Conservation (phyloP, 148 eudicot genomes). For the Dianthus caryophyllus region DNA sequence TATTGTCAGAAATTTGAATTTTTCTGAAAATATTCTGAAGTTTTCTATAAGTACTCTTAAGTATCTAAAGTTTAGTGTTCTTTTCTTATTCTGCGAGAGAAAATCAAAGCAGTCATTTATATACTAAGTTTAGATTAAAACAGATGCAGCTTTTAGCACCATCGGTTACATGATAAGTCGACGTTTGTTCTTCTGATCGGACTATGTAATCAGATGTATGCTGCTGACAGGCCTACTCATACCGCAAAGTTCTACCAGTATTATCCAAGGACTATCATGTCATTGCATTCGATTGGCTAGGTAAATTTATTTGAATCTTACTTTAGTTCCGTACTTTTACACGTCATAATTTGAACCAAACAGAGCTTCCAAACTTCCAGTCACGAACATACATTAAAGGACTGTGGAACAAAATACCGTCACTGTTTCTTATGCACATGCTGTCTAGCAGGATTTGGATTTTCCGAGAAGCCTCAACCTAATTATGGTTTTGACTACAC, state of each 20-base stretch:
- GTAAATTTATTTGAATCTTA: slow-evolving; percentile 31
- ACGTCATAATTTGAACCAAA: background rate
- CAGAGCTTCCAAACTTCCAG: background rate
- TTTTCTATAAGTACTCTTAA: no score
- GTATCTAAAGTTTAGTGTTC: no score
- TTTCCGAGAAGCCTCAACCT: slow-evolving; percentile 92
- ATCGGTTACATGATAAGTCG: background rate
- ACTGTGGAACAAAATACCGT: no score
- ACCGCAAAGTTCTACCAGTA: slow-evolving; percentile 77
- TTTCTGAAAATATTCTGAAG: no score
- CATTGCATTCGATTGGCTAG: slow-evolving; percentile 95
- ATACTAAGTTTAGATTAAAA: no score
- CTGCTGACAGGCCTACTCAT: slow-evolving; percentile 83
- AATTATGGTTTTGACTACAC: slow-evolving; percentile 96
- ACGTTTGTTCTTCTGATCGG: slow-evolving; percentile 12
- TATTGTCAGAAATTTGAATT: no score
- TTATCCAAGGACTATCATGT: slow-evolving; percentile 78
- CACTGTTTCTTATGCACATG: slow-evolving; percentile 6
- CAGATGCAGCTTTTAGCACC: background rate
- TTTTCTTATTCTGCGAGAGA: no score
- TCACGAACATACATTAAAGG: no score
- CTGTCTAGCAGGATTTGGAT: slow-evolving; percentile 75
- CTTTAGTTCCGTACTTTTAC: background rate
- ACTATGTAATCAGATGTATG: slow-evolving; percentile 27
- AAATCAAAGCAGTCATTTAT: background rate